Percentiles rank a stretch among this genome's conserved stretches.
Evolutionary conservation across 208 protist genomes (phyloP).

Genomic region (Naegleria lovaniensis): DNA sequence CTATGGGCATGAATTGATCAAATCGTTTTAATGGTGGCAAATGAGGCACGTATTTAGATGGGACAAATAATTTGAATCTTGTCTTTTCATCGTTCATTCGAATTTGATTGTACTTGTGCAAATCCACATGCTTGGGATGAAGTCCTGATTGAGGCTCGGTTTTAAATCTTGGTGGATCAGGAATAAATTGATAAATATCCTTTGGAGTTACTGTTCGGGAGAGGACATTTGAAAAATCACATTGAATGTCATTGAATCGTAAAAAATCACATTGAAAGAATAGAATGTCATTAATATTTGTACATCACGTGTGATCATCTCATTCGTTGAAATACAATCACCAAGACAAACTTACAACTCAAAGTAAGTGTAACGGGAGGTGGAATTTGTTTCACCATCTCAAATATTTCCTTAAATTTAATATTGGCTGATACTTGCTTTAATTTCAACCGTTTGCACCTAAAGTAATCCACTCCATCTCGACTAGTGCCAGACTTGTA

Average conservation of each 20-base stretch:
- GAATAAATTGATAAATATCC: neutral
- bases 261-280: too few species aligned
- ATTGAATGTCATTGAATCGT: neutral
- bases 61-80: neutral
- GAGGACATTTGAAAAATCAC: neutral
- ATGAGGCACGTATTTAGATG: neutral
- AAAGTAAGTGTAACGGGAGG: neutral
- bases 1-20: neutral
- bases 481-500: too few species aligned
- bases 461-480: neutral
- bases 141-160: neutral
- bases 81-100: neutral
- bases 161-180: neutral
- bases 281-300: too few species aligned
- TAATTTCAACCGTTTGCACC: neutral
- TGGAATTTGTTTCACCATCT: neutral
- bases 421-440: neutral
- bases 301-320: too few species aligned
- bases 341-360: neutral
- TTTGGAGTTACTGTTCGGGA: neutral
- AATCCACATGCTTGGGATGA: neutral
- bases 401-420: neutral
- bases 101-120: neutral
- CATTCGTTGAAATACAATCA: too few species aligned
- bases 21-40: neutral